Base-by-base conservation (phyloP, 805 yeast genomes). In the Cyberlindnera euphorbiiphila region DNA sequence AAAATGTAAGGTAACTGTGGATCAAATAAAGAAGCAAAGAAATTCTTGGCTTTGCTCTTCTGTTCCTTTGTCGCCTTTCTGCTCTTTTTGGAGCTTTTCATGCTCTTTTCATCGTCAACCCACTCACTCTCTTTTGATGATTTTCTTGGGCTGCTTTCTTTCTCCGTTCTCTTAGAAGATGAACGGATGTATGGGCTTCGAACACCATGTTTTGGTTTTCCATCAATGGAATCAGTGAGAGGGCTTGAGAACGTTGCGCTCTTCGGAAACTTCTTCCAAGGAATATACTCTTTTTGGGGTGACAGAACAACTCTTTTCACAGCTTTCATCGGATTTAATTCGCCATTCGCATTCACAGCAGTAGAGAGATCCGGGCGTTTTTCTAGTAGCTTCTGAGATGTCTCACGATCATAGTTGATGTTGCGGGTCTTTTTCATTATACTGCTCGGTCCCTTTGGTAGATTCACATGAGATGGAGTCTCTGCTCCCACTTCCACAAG, bases 1-100 rank as follows among this genome's bases (percentile, higher is more conserved):
- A 80, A 51, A 9, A 77, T 68, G 42, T 71, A 72, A 0, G 89
- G 89, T 9, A 68, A 49, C 27, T 61, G 61, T 4, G 79, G 76
- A 41, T 74, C 76, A 25, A 55, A 32, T 14, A 56, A 33, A 14
- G 55, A 41, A 12, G 29, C 39, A 7, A 51, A n/a, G 25, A 47
- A 43, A 16, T 29, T 42, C 29, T 23, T 36, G 9, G 23, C 33
- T 11, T 23, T 43, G 21, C 41, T 30, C 23, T 25, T 29, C 20
- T 42, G 41, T 21, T 36, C 27, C 32, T 23, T 29, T 16, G 20
- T 30, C 25, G 28, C 9, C 25, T 37, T 41, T 25, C 25, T 24
- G 39, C 20, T 36, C 35, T 32, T 20, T 36, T 25, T 27, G n/a
- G 32, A n/a, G 5, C 34, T 21, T 22, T 13, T 26, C 13, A 27